Conservation (phyloP, 1,139 yeast species). For the Taphrina flavorubra region DNA sequence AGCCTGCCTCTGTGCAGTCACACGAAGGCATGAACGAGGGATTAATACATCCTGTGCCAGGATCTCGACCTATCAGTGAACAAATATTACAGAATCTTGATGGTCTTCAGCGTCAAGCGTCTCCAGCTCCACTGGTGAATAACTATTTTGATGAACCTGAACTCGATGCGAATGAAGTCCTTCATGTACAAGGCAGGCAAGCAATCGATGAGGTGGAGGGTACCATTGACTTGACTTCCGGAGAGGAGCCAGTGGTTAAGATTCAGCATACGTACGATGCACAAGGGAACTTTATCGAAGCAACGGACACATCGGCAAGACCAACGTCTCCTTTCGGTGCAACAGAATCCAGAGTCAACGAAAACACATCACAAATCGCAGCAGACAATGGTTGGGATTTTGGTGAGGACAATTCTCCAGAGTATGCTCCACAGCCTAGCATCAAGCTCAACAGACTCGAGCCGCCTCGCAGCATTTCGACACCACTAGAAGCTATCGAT, state of each 20-base stretch:
- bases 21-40: background rate
- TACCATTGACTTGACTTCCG: background rate
- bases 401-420: background rate
- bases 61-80: background rate
- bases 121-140: background rate
- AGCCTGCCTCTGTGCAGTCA: background rate
- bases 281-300: conserved; percentile 16
- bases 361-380: too few relatives aligned
- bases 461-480: background rate
- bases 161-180: background rate
- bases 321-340: background rate
- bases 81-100: background rate
- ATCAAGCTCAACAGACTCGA: background rate
- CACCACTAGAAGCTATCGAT: background rate
- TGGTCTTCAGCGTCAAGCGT: background rate
- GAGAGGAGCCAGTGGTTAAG: conserved; percentile 12
- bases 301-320: background rate
- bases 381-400: background rate
- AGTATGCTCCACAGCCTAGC: background rate
- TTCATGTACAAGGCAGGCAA: background rate
- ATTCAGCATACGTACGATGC: conserved; percentile 20
- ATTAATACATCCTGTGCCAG: background rate
- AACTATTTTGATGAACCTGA: conserved; percentile 8
- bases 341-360: background rate
- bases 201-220: conserved; percentile 8